phyloP scores from a whole-genome alignment of 2,329 filamentous ascomycete genomes.

The Cladorrhinum sp. region DNA sequence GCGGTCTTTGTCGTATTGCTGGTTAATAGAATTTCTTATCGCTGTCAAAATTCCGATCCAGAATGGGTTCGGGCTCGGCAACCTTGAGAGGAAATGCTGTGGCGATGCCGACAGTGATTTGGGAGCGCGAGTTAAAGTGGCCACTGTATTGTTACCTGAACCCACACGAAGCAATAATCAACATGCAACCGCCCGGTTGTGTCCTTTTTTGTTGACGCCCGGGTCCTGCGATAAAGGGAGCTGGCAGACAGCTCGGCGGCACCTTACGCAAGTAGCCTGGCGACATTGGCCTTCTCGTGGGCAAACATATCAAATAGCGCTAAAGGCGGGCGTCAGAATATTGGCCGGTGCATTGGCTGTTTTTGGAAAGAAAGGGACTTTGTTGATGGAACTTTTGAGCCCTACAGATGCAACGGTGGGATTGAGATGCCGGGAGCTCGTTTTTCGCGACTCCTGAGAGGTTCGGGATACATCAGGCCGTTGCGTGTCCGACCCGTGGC shows the following conservation, averaged over 20 bases:
- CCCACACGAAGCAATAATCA: too few relatives aligned
- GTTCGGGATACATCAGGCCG: background rate
- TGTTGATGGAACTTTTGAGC: background rate
- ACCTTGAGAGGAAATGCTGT: background rate
- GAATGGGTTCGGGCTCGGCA: background rate
- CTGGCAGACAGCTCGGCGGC: too few relatives aligned
- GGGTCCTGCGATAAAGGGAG: too few relatives aligned
- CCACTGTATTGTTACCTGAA: too few relatives aligned
- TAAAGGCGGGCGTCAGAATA: background rate
- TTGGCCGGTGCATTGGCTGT: background rate
- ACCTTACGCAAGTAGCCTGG: background rate
- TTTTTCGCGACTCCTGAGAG: too few relatives aligned
- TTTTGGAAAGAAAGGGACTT: background rate
- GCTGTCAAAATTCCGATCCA: background rate
- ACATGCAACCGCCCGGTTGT: too few relatives aligned
- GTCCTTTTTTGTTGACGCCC: too few relatives aligned
- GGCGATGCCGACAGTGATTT: background rate
- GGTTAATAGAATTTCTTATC: too few relatives aligned
- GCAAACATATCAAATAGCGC: background rate
- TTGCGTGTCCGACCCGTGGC: constrained; percentile 18
- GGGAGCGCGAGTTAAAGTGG: background rate
- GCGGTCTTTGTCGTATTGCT: too few relatives aligned
- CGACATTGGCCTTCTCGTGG: background rate
- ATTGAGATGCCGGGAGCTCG: too few relatives aligned
- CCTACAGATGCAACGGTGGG: background rate